Evolutionary conservation across 441 rosid genomes (phyloP), one percentile per base, ranked within the genome.

Genomic region (Manihot esculenta): DNA sequence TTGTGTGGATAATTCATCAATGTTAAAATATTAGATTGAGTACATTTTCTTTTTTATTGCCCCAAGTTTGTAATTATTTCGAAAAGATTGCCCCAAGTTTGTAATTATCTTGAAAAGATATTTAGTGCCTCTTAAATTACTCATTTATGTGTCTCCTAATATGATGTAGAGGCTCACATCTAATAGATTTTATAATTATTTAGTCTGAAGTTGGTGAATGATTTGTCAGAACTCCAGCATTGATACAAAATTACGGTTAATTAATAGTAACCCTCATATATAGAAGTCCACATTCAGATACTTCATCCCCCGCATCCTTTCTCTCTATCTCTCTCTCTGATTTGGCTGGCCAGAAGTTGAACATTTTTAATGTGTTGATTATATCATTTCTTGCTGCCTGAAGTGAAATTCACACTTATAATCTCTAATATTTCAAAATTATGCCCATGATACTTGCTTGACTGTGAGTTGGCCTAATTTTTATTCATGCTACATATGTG

Each of bases 181-280:
- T 27, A 47, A 26, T 64, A 30, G 38, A 64, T 48, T 38, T 48
- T 30, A 14, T 59, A 10, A 27, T 27, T 44, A 64, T 13, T 27
- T 21, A 44, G 18, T 44, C 18, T 63, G 53, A 27, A 17, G 48
- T 27, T 51, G 38, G 1, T 45, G 51, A 50, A 33, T 48, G 15
- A 50, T 66, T 50, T 66, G 51, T 64, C 59, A 65, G 48, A 66
- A 66, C 70, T 30, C 51, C 48, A 33, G 42, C 10, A 44, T 58
- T 33, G 62, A 6, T 14, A 30, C 14, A 33, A 17, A 27, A 58
- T 14, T 58, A 58, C n/a, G n/a, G 30, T 30, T 24, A 0, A 17
- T 58, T 58, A n/a, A 27, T 58, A 20, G 13, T 33, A 33, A 58
- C 30, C 24, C 21, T 68, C 35, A 14, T 20, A 54, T 7, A 15